A percentile compares a stretch with the other conserved stretches of the same genome.
Evolutionary conservation across 345 rosid species (phyloP).

Genomic region (Moricandia moricandioides): DNA sequence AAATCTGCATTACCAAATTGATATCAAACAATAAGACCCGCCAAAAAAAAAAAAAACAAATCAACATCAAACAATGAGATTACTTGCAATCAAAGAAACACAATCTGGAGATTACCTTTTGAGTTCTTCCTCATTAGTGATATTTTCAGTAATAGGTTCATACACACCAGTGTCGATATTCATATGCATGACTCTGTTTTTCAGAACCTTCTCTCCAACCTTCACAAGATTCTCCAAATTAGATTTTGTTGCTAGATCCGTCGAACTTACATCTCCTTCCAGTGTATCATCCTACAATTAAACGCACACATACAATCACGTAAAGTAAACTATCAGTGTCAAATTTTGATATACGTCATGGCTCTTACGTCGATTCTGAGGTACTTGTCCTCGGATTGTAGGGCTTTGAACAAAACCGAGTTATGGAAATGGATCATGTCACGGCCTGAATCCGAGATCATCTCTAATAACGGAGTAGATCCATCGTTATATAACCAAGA

Average conservation of each 20-base stretch:
- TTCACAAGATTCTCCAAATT: constrained; percentile 52
- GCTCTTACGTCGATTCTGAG: constrained; percentile 62
- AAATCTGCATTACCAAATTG: constrained; percentile 36
- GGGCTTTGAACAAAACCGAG: constrained; percentile 51
- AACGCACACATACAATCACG: neutral
- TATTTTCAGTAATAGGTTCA: constrained; percentile 46
- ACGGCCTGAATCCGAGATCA: constrained; percentile 42
- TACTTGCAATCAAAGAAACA: no score
- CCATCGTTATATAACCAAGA: constrained; percentile 56
- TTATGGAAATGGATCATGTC: constrained; percentile 67
- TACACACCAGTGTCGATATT: constrained; percentile 51
- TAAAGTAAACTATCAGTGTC: neutral
- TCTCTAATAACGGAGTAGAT: constrained; percentile 52
- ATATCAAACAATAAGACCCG: neutral
- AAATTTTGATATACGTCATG: neutral
- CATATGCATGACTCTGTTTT: constrained; percentile 39
- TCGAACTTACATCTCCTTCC: constrained; percentile 40
- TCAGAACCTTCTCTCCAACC: constrained; percentile 49
- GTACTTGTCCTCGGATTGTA: constrained; percentile 52
- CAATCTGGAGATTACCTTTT: neutral
- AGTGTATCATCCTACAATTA: constrained; percentile 51
- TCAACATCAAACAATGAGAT: neutral
- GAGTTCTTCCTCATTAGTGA: constrained; percentile 53
- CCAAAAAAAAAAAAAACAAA: neutral
- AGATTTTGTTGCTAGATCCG: constrained; percentile 49